phyloP scores from a whole-genome alignment of 257 asterid genomes.

The Jacaranda mimosifolia region DNA sequence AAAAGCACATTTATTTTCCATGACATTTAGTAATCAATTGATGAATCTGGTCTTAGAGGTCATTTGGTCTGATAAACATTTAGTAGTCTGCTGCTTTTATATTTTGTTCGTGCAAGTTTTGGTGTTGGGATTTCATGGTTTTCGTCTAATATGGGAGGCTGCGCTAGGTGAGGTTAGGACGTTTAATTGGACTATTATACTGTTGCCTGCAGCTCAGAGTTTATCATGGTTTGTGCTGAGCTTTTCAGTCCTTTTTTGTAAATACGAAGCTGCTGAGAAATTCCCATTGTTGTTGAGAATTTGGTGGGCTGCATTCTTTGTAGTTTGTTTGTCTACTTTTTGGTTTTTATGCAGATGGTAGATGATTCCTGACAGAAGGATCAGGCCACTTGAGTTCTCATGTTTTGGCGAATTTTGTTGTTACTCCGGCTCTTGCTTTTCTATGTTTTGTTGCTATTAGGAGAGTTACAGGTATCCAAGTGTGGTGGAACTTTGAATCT shows the following conservation, averaged over 20 bases:
- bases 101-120: slow-evolving; percentile 64
- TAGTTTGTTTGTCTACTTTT: slow-evolving; percentile 58
- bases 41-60: too few species aligned
- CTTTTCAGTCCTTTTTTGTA: slow-evolving; percentile 67
- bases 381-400: slow-evolving; percentile 68
- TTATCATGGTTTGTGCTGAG: slow-evolving; percentile 81
- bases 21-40: too few species aligned
- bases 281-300: slow-evolving; percentile 68
- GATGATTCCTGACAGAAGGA: slow-evolving; percentile 65
- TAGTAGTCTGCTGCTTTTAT: slow-evolving; percentile 72
- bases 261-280: slow-evolving; percentile 56
- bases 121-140: slow-evolving; percentile 68
- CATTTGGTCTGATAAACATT: slow-evolving; percentile 45
- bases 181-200: slow-evolving; percentile 56
- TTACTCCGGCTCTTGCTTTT: slow-evolving; percentile 73
- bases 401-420: slow-evolving; percentile 69
- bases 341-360: slow-evolving; percentile 74
- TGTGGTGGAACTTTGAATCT: slow-evolving; percentile 55
- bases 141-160: slow-evolving; percentile 55
- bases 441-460: slow-evolving; percentile 74
- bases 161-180: slow-evolving; percentile 39
- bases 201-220: slow-evolving; percentile 68
- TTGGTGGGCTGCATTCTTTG: slow-evolving; percentile 85
- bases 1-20: too few species aligned
- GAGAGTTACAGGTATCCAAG: slow-evolving; percentile 73